These are phyloP conservation scores for Diplosphaera chodatii DNA, from an alignment of 139 green algal genomes.

Conservation along the genomic window DNA sequence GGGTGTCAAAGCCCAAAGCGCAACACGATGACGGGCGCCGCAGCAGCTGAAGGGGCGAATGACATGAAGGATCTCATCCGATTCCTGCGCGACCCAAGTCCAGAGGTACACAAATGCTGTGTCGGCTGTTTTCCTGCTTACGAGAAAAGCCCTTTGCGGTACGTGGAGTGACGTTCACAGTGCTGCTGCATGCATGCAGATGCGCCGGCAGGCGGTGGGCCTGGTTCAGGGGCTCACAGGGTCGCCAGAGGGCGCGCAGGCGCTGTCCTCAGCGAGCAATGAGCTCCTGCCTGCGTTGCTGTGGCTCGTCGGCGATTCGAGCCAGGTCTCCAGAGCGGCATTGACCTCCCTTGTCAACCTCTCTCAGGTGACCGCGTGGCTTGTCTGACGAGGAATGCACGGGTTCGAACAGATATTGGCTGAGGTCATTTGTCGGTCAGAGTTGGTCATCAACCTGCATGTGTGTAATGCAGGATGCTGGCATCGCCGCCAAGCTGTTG, in stretches of 20 bases:
- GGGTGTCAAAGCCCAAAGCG: too few species aligned
- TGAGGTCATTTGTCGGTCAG: too few species aligned
- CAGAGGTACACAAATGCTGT: background rate
- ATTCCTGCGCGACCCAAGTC: background rate
- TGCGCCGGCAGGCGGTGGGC: constrained; percentile 42
- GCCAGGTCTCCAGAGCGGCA: constrained; percentile 25
- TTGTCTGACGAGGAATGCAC: too few species aligned
- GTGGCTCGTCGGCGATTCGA: constrained; percentile 24
- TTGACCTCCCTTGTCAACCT: constrained; percentile 67
- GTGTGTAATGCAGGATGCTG: constrained; percentile 16
- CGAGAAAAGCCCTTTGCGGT: too few species aligned
- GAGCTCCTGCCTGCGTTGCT: constrained; percentile 50
- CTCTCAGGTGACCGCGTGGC: constrained; percentile 37
- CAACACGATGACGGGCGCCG: too few species aligned
- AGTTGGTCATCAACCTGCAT: too few species aligned
- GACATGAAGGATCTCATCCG: constrained; percentile 9
- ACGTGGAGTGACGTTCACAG: too few species aligned
- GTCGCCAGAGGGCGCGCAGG: constrained; percentile 45
- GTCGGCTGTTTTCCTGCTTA: background rate
- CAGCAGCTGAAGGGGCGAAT: background rate
- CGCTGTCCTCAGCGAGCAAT: constrained; percentile 20
- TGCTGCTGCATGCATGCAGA: constrained; percentile 9
- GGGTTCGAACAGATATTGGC: too few species aligned
- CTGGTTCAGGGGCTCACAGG: constrained; percentile 60
- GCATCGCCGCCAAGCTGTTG: constrained; percentile 35